Evolutionary conservation across 805 yeast genomes (phyloP).

Genomic region (Saccharomycopsis vini): DNA sequence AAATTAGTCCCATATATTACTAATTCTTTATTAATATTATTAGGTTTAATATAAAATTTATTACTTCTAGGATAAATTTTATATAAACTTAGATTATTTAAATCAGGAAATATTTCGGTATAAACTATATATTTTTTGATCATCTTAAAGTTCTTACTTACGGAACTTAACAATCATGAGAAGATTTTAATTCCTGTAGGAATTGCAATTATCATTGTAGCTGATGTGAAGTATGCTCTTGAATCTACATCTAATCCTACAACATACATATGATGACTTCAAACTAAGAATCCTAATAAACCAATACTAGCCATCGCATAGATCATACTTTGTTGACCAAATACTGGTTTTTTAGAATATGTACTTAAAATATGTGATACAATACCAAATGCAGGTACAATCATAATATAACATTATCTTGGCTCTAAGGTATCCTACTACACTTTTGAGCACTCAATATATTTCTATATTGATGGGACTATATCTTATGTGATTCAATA

Average conservation of each 20-base stretch:
- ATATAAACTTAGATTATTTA: background rate
- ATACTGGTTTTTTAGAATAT: slow-evolving; percentile 6
- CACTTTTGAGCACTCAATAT: too few species aligned
- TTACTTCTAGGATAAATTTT: background rate
- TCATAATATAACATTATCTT: background rate
- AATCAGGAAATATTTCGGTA: background rate
- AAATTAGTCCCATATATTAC: background rate
- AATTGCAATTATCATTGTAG: slow-evolving; percentile 20
- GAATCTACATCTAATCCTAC: slow-evolving; percentile 25
- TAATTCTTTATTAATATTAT: background rate
- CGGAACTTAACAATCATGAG: slow-evolving; percentile 5
- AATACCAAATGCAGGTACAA: slow-evolving; percentile 7
- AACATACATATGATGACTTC: slow-evolving; percentile 24
- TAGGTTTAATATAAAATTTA: background rate
- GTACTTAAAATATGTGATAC: slow-evolving; percentile 4
- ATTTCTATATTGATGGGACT: slow-evolving; percentile 14
- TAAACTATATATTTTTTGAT: background rate
- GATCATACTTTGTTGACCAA: slow-evolving; percentile 17
- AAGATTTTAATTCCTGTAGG: slow-evolving; percentile 18
- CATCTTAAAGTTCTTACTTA: background rate
- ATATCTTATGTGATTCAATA: slow-evolving; percentile 5
- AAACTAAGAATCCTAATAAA: slow-evolving; percentile 21
- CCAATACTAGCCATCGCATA: slow-evolving; percentile 22
- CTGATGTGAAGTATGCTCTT: slow-evolving; percentile 22
- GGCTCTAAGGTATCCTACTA: background rate